Evolutionary conservation across 129 eudicot species (phyloP), one percentile per base, ranked within the genome.

Genomic region (Flaveria robusta): DNA sequence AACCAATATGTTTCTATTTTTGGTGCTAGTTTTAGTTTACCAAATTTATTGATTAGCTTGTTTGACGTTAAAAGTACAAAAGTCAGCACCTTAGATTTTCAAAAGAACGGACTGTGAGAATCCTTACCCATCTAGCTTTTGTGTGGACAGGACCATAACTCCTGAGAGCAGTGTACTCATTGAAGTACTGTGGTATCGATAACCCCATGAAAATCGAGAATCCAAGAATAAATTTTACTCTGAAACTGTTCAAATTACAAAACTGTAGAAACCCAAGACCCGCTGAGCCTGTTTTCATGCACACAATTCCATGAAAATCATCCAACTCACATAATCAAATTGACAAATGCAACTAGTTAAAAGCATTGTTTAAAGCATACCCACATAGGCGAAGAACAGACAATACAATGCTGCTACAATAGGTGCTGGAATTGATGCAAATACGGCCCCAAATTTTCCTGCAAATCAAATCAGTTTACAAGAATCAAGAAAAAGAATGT

Each of bases 401-500:
- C 96, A 87, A 69, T 94, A 91, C 75, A 91, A 59, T 18, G 91
- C 98, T 56, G 97, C 98, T 52, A 94, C 89, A 9, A 94, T 94
- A 31, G 99, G 97, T 59, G 93, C 88, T 27, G 97, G 99, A 81
- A 94, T 91, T 51, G 99, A 94, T 29, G 99, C 97, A 83, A 91
- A 91, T 55, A 94, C 89, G 0, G 99, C 99, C 72, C 99, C 97
- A 74, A 94, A 94, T 86, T 94, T 94, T 19, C 93, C 99, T 91
- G 84, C 65, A 71, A 47, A 54, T 51, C 47, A 8, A 66, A 19
- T 51, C 26, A 14, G 46, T 16, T 6, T n/a, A 66, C 45, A 29
- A 42, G 29, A 76, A 60, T 43, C 18, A 65, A 41, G 52, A 72
- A 67, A 37, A 11, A 18, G 24, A n/a, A 29, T 31, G 51, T 14